Percentiles rank a stretch among this genome's conserved stretches.
phyloP scores from a whole-genome alignment of 371 early-diverging fungal genomes.

The Haplosporangium sp. region DNA sequence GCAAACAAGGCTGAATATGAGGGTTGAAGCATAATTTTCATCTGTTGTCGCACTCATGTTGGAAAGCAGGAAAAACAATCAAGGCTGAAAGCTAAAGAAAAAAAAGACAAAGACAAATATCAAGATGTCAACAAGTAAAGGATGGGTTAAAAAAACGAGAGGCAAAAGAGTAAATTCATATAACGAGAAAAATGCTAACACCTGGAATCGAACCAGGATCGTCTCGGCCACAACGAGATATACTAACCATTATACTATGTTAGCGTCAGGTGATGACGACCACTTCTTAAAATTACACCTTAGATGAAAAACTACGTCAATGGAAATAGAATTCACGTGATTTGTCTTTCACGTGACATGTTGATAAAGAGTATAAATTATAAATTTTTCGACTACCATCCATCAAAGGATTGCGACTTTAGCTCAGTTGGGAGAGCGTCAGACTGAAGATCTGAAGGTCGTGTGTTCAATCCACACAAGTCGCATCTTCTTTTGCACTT shows the following conservation, averaged over 20 bases:
- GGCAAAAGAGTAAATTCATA: background rate
- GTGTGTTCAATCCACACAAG: constrained; percentile 42
- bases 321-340: no score
- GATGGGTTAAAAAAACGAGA: background rate
- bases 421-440: constrained; percentile 46
- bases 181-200: constrained; percentile 13
- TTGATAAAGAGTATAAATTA: no score
- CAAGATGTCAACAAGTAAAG: constrained; percentile 4
- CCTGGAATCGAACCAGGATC: constrained; percentile 54
- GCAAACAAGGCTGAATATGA: constrained; percentile 20
- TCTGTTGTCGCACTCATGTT: constrained; percentile 1
- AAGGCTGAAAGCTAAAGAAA: background rate
- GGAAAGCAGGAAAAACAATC: background rate
- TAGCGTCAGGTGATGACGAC: background rate
- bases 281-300: no score
- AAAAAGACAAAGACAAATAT: background rate
- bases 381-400: no score
- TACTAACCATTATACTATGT: constrained; percentile 29
- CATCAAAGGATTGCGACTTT: no score
- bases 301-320: no score
- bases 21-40: constrained; percentile 25
- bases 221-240: constrained; percentile 54
- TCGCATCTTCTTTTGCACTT: constrained; percentile 21
- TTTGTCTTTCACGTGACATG: no score
- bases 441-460: constrained; percentile 48